Evolutionary conservation across 2,329 filamentous ascomycete species (phyloP).

Genomic region (Sporothrix curviconia): DNA sequence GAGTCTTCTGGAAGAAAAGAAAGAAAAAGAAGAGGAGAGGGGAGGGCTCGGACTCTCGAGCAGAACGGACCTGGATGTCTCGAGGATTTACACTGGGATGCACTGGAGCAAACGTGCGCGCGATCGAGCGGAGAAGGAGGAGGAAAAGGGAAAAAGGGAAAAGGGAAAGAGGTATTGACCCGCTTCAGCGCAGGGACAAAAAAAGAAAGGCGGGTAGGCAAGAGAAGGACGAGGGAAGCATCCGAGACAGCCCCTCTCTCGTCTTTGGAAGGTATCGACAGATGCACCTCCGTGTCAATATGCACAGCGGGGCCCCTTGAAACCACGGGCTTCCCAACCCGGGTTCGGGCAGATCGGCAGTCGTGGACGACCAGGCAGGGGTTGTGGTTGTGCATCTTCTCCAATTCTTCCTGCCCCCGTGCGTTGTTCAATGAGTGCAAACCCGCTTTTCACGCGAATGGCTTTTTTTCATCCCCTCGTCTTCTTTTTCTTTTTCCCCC

Average conservation of each 20-base stretch:
- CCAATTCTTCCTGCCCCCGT: no score
- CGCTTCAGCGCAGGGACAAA: neutral
- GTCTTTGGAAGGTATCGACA: neutral
- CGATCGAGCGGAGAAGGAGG: neutral
- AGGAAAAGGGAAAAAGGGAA: neutral
- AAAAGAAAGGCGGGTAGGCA: neutral
- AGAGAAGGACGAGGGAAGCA: neutral
- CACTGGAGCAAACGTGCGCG: neutral
- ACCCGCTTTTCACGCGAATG: no score
- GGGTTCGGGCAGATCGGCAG: constrained; percentile 11
- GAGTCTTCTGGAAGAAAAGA: no score
- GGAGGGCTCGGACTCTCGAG: no score
- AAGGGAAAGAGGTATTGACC: neutral
- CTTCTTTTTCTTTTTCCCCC: neutral
- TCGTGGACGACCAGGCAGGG: neutral
- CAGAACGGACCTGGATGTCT: no score
- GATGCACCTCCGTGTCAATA: no score
- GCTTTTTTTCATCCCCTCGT: neutral
- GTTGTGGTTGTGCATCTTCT: no score
- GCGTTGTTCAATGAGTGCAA: no score
- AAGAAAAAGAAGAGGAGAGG: no score
- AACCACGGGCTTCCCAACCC: constrained; percentile 5
- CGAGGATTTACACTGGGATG: no score
- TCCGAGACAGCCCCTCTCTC: neutral
- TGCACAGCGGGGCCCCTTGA: constrained; percentile 1